A percentile compares a stretch with the other conserved stretches of the same genome.
phyloP scores from a whole-genome alignment of 73 alveolate species.

The Breviolum minutum region DNA sequence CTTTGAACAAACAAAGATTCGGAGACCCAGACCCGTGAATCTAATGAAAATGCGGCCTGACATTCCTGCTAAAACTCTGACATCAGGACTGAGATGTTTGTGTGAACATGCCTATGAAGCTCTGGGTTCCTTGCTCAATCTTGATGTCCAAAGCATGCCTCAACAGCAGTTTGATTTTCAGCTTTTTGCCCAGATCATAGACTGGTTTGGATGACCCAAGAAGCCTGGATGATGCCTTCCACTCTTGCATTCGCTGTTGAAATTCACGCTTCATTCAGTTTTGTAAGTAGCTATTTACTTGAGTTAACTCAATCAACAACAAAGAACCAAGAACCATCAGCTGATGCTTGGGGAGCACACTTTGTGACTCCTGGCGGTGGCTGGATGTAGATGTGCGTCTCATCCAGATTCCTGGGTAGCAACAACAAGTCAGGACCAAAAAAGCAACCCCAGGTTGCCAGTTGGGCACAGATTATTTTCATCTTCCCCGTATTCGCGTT shows the following conservation, averaged over 20 bases:
- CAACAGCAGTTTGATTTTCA: background rate
- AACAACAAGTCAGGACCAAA: background rate
- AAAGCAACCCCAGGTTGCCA: background rate
- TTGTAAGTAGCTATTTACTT: too few relatives aligned
- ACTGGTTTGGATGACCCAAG: background rate
- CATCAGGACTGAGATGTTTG: too few relatives aligned
- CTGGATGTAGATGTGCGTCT: constrained; percentile 96
- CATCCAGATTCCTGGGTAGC: constrained; percentile 61
- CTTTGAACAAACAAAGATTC: too few relatives aligned
- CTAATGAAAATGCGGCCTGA: too few relatives aligned
- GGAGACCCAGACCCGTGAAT: too few relatives aligned
- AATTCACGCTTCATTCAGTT: too few relatives aligned
- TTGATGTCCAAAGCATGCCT: constrained; percentile 95
- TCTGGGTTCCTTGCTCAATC: constrained; percentile 43
- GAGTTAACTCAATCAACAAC: background rate
- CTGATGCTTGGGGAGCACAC: background rate
- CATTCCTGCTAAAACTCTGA: too few relatives aligned
- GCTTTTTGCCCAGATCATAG: background rate
- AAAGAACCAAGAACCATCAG: background rate
- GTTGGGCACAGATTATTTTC: too few relatives aligned
- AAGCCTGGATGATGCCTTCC: background rate
- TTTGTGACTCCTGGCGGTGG: constrained; percentile 96
- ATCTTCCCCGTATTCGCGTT: too few relatives aligned
- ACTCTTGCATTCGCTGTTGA: background rate
- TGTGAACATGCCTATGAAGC: too few relatives aligned